Evolutionary conservation across 495 filamentous ascomycete species (phyloP).

Genomic region (Podospora comata): DNA sequence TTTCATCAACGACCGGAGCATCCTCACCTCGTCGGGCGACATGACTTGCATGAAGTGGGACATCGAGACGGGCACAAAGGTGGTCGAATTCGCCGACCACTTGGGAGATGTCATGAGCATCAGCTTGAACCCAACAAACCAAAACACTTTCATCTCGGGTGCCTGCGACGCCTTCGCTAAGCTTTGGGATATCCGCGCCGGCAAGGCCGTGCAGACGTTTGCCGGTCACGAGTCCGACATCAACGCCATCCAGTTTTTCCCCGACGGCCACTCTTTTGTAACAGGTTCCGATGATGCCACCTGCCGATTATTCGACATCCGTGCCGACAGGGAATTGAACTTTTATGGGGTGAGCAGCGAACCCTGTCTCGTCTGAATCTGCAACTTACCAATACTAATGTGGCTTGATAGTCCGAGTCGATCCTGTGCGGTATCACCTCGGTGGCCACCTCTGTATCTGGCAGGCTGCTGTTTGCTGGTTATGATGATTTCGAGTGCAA

Average conservation of each 20-base stretch:
- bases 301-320: conserved; percentile 96
- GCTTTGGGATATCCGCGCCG: conserved; percentile 97
- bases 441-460: conserved; percentile 96
- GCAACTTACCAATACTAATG: conserved; percentile 16
- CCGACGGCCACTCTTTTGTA: conserved; percentile 96
- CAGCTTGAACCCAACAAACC: conserved; percentile 98
- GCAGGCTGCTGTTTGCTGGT: conserved; percentile 90
- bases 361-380: conserved; percentile 23
- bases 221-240: conserved; percentile 98
- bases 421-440: conserved; percentile 98
- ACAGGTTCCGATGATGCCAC: conserved; percentile 98
- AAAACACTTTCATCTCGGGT: conserved; percentile 97
- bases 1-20: conserved; percentile 97
- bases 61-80: conserved; percentile 94
- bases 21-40: conserved; percentile 95
- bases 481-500: conserved; percentile 99
- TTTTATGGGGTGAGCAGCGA: conserved; percentile 76
- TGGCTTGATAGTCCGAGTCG: conserved; percentile 71
- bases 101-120: conserved; percentile 99
- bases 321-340: conserved; percentile 93
- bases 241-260: conserved; percentile 99
- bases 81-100: conserved; percentile 98
- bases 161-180: conserved; percentile 98
- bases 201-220: conserved; percentile 97
- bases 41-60: conserved; percentile 99